Percentiles rank a stretch among this genome's conserved stretches.
Evolutionary conservation across 148 eudicot genomes (phyloP).

Genomic region (Simmondsia chinensis): DNA sequence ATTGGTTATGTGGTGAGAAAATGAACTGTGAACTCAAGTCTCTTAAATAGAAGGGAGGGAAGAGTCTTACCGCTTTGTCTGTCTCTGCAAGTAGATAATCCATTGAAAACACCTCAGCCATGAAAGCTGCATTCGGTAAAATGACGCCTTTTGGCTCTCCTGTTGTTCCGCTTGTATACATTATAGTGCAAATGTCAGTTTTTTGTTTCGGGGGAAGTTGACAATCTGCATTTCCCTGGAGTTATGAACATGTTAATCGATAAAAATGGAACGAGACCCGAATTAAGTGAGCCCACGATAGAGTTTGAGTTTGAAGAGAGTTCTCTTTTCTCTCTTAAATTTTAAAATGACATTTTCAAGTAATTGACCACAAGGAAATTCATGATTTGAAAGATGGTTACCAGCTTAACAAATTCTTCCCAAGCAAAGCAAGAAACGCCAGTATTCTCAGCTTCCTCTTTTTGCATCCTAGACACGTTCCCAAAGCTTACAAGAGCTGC

Average conservation of each 20-base stretch:
- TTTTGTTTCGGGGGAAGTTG: slow-evolving; percentile 52
- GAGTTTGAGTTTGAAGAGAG: too few species aligned
- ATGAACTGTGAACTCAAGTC: neutral
- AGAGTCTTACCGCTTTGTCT: slow-evolving; percentile 48
- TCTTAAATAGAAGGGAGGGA: neutral
- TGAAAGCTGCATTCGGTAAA: slow-evolving; percentile 51
- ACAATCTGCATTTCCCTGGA: slow-evolving; percentile 52
- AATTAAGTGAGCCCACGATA: too few species aligned
- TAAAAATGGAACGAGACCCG: too few species aligned
- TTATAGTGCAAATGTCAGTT: slow-evolving; percentile 64
- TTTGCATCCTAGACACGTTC: slow-evolving; percentile 41
- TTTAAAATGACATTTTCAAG: too few species aligned
- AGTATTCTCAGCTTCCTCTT: slow-evolving; percentile 54
- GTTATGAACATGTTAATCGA: slow-evolving; percentile 2
- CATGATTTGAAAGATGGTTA: slow-evolving; percentile 8
- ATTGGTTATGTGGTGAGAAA: neutral
- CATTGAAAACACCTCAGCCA: slow-evolving; percentile 52
- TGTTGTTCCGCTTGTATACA: slow-evolving; percentile 96
- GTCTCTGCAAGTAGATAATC: slow-evolving; percentile 55
- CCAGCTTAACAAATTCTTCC: slow-evolving; percentile 70
- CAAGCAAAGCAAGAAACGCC: slow-evolving; percentile 77
- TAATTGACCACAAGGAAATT: too few species aligned
- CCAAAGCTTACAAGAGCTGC: slow-evolving; percentile 91
- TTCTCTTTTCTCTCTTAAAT: too few species aligned
- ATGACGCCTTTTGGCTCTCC: slow-evolving; percentile 98